Evolutionary conservation across 1,284 basidiomycete species (phyloP), one percentile per base, ranked within the genome.

Genomic region (Trichosporon ovoides): DNA sequence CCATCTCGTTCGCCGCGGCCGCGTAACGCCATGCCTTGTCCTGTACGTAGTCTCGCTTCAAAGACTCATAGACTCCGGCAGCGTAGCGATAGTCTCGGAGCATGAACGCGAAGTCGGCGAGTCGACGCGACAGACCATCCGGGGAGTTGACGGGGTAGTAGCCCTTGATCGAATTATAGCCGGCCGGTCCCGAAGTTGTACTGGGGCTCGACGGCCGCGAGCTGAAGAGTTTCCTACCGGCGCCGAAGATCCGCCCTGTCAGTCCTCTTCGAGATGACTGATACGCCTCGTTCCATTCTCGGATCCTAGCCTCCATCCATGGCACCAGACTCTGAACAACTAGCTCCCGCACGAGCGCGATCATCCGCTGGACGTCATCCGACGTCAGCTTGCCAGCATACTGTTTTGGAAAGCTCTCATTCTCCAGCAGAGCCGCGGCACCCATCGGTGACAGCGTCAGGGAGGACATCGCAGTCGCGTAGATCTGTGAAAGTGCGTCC

Each of bases 31-130:
- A 71, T 0, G 77, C 78, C 37, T 75, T 70, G 59, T 80, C 79
- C 38, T 72, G 69, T 0, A 69, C 68, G 56, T 70, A 76, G 59
- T 94, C 91, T 68, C 91, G 89, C 53, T 90, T 81, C 18, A 91
- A 72, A 2, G 86, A 79, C 67, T 98, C 95, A 87, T 94, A 98
- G 20, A 95, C 85, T 14, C 80, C 78, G 1, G 84, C 81, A 0
- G 95, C 95, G 38, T 95, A 82, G 65, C 89, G 91, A 73, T 87
- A 86, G 78, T 98, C 95, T 1, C 91, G 87, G 0, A 97, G 79
- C 66, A 95, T 87, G 51, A 96, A 96, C 2, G 92, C 87, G 76
- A 98, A 94, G 74, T 99, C 96, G 10, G 93, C 95, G 2, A 98
- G 80, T n/a, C 95, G 75, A 7, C 82, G 71, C 0, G 80, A 78